These are phyloP conservation scores for Inonotus obliquus DNA, from an alignment of 1,284 basidiomycete genomes.

Conservation along the genomic window DNA sequence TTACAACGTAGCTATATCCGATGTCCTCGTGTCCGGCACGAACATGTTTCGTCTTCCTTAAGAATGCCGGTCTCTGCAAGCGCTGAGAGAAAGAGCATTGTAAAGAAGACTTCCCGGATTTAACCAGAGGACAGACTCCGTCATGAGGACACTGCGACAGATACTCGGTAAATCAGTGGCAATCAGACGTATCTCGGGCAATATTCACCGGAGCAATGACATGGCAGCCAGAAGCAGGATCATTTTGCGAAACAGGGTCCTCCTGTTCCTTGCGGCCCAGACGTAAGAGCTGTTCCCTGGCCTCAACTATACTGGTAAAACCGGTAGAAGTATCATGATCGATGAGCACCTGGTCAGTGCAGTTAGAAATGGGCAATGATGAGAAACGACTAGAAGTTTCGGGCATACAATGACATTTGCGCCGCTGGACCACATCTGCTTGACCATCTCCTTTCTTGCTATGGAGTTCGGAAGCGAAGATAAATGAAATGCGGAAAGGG, in stretches of 20 bases:
- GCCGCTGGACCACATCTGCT: constrained; percentile 87
- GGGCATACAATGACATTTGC: constrained; percentile 71
- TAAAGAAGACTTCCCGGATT: constrained; percentile 44
- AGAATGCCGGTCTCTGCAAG: constrained; percentile 80
- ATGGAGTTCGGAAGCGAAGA: constrained; percentile 62
- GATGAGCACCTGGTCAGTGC: constrained; percentile 65
- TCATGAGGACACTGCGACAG: constrained; percentile 85
- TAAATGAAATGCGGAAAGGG: constrained; percentile 83
- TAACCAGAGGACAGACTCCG: constrained; percentile 71
- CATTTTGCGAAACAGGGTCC: constrained; percentile 36
- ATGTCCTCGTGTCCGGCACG: constrained; percentile 80
- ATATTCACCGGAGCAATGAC: constrained; percentile 75
- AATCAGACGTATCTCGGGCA: constrained; percentile 22
- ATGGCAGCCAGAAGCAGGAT: constrained; percentile 54
- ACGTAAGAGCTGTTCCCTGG: constrained; percentile 73
- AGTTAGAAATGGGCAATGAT: constrained; percentile 7
- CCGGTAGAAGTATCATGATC: constrained; percentile 79
- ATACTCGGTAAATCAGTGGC: constrained; percentile 17
- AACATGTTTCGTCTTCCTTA: constrained; percentile 85
- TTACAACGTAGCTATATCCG: constrained; percentile 87
- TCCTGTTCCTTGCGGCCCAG: constrained; percentile 57
- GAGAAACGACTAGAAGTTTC: constrained; percentile 14
- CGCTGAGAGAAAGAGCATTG: constrained; percentile 87
- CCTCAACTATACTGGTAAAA: constrained; percentile 80
- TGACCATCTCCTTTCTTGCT: constrained; percentile 64